A percentile compares a stretch with the other conserved stretches of the same genome.
These are phyloP conservation scores for Tubosaeta brunneosetosa DNA, from an alignment of 768 basidiomycete species.

Conservation along the genomic window DNA sequence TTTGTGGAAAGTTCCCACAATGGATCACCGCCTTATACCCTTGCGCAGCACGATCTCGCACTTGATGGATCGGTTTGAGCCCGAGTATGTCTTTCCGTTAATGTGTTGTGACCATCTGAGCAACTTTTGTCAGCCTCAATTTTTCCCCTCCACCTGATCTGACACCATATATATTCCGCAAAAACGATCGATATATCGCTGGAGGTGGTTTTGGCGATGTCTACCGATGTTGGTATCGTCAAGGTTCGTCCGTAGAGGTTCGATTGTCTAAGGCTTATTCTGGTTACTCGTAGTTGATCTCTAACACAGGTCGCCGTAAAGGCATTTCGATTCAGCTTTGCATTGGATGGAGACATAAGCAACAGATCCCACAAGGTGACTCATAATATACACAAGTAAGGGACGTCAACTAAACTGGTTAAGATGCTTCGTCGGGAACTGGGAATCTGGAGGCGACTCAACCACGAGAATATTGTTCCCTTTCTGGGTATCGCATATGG, in stretches of 20 bases:
- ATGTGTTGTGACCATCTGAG: too few species aligned
- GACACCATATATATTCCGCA: background rate
- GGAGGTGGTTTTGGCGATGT: slow-evolving; percentile 1
- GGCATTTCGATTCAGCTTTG: slow-evolving; percentile 11
- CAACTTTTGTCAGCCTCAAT: background rate
- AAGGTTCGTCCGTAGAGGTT: slow-evolving; percentile 2
- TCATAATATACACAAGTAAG: too few species aligned
- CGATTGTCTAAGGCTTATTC: background rate
- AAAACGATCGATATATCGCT: background rate
- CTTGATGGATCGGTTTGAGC: too few species aligned
- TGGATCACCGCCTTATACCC: background rate
- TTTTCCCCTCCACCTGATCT: slow-evolving; percentile 5
- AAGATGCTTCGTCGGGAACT: slow-evolving; percentile 21
- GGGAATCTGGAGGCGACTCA: slow-evolving; percentile 24
- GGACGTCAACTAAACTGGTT: too few species aligned
- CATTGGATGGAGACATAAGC: too few species aligned
- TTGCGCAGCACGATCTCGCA: background rate
- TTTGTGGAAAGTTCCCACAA: background rate
- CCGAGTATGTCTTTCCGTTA: too few species aligned
- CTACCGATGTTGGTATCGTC: slow-evolving; percentile 5
- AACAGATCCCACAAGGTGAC: background rate
- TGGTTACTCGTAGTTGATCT: background rate
- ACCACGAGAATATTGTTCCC: slow-evolving; percentile 25
- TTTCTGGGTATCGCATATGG: slow-evolving; percentile 22
- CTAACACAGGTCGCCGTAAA: slow-evolving; percentile 19